These are phyloP conservation scores for Lentinula aciculospora DNA, from an alignment of 768 basidiomycete species.

Conservation along the genomic window DNA sequence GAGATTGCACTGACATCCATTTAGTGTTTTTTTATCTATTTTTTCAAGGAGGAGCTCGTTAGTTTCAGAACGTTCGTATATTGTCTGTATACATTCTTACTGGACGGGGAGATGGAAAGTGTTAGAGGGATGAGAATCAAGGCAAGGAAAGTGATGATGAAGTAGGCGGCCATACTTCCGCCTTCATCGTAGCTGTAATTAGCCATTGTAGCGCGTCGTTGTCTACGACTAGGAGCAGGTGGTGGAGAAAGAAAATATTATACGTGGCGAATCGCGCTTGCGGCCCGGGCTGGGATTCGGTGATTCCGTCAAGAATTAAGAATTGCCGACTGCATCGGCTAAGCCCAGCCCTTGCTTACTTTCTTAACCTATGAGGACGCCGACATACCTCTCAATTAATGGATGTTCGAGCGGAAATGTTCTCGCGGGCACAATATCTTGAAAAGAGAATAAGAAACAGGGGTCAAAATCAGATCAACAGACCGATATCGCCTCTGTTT, in stretches of 20 bases:
- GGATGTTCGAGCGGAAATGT: no score
- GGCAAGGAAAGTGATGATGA: constrained; percentile 84
- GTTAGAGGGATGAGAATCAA: constrained; percentile 80
- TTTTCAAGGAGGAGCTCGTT: constrained; percentile 7
- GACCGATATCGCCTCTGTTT: no score
- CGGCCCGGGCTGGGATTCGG: background rate
- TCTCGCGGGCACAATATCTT: no score
- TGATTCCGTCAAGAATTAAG: no score
- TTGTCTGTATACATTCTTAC: constrained; percentile 28
- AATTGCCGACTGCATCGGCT: no score
- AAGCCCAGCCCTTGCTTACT: no score
- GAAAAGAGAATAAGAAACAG: no score
- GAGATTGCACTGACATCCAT: constrained; percentile 57
- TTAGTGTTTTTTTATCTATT: constrained; percentile 26
- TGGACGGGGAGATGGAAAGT: constrained; percentile 42
- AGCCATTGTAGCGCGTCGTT: constrained; percentile 45
- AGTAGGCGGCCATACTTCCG: constrained; percentile 86
- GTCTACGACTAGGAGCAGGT: constrained; percentile 3
- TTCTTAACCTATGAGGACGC: no score
- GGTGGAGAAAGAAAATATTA: background rate
- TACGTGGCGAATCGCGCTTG: constrained; percentile 2
- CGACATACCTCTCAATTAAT: no score
- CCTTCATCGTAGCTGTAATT: constrained; percentile 84
- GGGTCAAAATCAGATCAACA: no score
- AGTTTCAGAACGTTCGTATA: constrained; percentile 4